A percentile compares a stretch with the other conserved stretches of the same genome.
These are phyloP conservation scores for Simmondsia chinensis DNA, from an alignment of 148 eudicot genomes.

Conservation along the genomic window DNA sequence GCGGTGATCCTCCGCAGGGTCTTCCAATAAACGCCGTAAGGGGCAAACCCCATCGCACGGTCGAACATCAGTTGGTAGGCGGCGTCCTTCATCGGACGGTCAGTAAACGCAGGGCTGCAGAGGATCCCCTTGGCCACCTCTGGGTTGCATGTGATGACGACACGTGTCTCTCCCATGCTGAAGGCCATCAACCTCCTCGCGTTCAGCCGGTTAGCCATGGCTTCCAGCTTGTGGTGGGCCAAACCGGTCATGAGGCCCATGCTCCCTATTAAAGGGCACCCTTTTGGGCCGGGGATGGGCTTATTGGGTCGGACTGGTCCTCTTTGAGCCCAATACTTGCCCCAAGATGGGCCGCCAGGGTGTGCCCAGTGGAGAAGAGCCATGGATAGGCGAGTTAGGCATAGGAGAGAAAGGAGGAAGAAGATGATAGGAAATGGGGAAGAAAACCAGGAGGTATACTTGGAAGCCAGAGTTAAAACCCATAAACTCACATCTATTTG, in stretches of 20 bases:
- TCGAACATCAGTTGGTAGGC: constrained; percentile 66
- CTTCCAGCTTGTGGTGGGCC: constrained; percentile 61
- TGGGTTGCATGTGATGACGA: constrained; percentile 62
- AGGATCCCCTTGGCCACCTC: constrained; percentile 66
- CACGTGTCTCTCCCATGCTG: constrained; percentile 50
- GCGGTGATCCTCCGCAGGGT: constrained; percentile 49
- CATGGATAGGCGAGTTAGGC: no score
- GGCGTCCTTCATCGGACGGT: constrained; percentile 60
- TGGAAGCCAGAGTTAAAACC: no score
- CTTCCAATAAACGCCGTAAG: constrained; percentile 57
- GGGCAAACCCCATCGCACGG: constrained; percentile 76
- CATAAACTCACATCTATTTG: no score
- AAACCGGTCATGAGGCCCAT: constrained; percentile 44
- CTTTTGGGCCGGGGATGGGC: constrained; percentile 50
- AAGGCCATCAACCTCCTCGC: constrained; percentile 61
- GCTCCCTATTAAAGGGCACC: constrained; percentile 63
- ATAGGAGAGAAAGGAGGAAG: no score
- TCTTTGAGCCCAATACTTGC: constrained; percentile 17
- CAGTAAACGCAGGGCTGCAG: constrained; percentile 42
- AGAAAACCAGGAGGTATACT: no score
- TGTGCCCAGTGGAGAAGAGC: constrained; percentile 46
- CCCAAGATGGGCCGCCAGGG: constrained; percentile 84
- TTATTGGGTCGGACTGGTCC: no score
- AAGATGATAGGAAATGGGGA: no score
- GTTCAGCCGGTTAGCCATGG: constrained; percentile 29